Base-by-base conservation (phyloP, 371 early-diverging fungal species). In the Nematocida sp. region DNA sequence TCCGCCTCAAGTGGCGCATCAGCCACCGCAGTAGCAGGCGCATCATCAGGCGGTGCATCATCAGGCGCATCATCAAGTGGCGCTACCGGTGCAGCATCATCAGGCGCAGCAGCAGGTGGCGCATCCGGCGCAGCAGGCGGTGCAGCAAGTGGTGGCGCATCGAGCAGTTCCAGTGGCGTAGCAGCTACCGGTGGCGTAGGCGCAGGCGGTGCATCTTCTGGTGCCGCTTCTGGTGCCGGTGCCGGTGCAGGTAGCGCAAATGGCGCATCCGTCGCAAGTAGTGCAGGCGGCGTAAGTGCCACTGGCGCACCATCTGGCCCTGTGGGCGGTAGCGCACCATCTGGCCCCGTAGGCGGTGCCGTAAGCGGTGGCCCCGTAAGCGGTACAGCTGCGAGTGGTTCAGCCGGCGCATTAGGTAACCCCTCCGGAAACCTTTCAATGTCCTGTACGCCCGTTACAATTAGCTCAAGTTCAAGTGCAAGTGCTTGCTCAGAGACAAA, bases 191-290 rank as follows among this genome's bases (percentile, higher is more conserved):
- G 48, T 13, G 40, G 63, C 35, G 60, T 60, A 13, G 26, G 42
- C 0, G 60, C 69, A 0, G 57, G 45, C 18, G 69, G 30, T 56
- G 59, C 65, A 5, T 25, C 30, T 4, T 23, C 65, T 20, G 47
- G 39, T 66, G 36, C 67, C 38, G n/a, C 23, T 50, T 39, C 69
- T n/a, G 38, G 32, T 56, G 38, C 55, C 4, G 56, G 26, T 61
- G 67, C 60, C 36, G 36, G 3, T 61, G 3, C 67, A 18, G 67
- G 57, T 45, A 33, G 7, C 5, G 7, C 9, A 5, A 45, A 32
- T 5, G 40, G 38, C 38, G 63, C 50, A 7, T 25, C 5, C 30
- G 35, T 4, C 50, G 48, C 47, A 18, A 7, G 38, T 26, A 25
- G 9, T 39, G 36, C 48, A 28, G 20, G 55, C 28, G 32, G 2